phyloP scores from a whole-genome alignment of 108 stramenopile species.

The Schizochytrium sp. region DNA sequence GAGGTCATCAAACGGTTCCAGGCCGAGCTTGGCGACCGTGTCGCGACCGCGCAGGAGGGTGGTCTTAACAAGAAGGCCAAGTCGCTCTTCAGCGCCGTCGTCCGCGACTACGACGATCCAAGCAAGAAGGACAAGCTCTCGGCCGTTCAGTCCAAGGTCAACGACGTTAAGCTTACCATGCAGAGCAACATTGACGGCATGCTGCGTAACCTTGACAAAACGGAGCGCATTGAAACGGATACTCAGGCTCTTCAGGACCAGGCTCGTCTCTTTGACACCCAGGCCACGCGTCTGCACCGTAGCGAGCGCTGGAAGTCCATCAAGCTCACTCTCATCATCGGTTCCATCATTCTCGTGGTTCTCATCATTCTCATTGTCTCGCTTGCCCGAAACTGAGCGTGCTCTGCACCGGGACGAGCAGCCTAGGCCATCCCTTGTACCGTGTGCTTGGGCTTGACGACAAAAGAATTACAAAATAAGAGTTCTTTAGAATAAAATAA shows the following conservation, averaged over 20 bases:
- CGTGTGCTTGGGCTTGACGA: too few species aligned
- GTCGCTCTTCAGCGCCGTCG: background rate
- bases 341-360: background rate
- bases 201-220: background rate
- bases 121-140: constrained; percentile 7
- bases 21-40: background rate
- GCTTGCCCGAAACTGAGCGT: background rate
- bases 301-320: background rate
- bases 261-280: background rate
- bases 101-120: background rate
- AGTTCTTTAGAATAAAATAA: too few species aligned
- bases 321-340: constrained; percentile 14
- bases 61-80: constrained; percentile 1
- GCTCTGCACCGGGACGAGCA: too few species aligned
- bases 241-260: constrained; percentile 4
- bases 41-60: background rate
- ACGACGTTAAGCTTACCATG: constrained; percentile 16
- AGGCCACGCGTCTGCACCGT: background rate
- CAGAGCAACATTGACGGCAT: constrained; percentile 14
- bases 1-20: background rate
- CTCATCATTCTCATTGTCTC: constrained; percentile 12
- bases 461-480: too few species aligned
- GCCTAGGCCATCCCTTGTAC: too few species aligned
- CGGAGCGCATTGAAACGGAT: background rate
- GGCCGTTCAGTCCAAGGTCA: background rate